A percentile compares a stretch with the other conserved stretches of the same genome.
These are phyloP conservation scores for Urtica urens DNA, from an alignment of 306 rosid genomes.

Conservation along the genomic window DNA sequence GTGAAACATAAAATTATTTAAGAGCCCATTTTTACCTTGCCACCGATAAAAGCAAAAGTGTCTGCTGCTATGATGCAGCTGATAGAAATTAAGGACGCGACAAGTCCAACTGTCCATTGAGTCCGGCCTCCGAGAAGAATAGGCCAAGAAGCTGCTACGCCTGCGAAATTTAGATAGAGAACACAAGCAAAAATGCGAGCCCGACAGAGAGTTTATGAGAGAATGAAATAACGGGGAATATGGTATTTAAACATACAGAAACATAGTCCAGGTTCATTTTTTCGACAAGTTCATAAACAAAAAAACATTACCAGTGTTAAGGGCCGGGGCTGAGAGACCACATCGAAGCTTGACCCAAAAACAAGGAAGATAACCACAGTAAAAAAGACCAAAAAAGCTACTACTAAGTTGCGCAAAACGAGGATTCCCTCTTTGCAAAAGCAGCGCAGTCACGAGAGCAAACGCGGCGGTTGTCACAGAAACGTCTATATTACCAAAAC, in stretches of 20 bases:
- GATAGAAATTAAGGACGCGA: slow-evolving; percentile 76
- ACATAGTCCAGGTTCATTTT: no score
- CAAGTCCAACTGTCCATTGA: slow-evolving; percentile 97
- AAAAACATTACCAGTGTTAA: slow-evolving; percentile 75
- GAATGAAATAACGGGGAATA: no score
- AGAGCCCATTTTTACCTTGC: slow-evolving; percentile 53
- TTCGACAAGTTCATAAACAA: no score
- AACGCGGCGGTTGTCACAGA: slow-evolving; percentile 91
- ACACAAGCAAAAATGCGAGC: slow-evolving; percentile 1
- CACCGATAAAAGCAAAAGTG: slow-evolving; percentile 84
- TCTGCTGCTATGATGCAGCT: slow-evolving; percentile 90
- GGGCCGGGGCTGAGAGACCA: slow-evolving; percentile 83
- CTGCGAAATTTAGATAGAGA: slow-evolving; percentile 15
- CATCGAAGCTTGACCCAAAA: slow-evolving; percentile 99
- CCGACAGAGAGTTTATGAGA: background rate
- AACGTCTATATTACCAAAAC: slow-evolving; percentile 78
- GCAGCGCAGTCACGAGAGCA: slow-evolving; percentile 64
- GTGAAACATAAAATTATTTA: slow-evolving; percentile 6
- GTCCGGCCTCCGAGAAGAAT: slow-evolving; percentile 47
- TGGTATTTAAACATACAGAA: no score
- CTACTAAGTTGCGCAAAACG: slow-evolving; percentile 94
- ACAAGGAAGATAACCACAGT: slow-evolving; percentile 93
- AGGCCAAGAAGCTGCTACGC: slow-evolving; percentile 41
- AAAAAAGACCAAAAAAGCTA: slow-evolving; percentile 85
- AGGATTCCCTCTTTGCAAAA: slow-evolving; percentile 82